phyloP scores from a whole-genome alignment of 208 protist genomes.

The Leptomonas pyrrhocoris region DNA sequence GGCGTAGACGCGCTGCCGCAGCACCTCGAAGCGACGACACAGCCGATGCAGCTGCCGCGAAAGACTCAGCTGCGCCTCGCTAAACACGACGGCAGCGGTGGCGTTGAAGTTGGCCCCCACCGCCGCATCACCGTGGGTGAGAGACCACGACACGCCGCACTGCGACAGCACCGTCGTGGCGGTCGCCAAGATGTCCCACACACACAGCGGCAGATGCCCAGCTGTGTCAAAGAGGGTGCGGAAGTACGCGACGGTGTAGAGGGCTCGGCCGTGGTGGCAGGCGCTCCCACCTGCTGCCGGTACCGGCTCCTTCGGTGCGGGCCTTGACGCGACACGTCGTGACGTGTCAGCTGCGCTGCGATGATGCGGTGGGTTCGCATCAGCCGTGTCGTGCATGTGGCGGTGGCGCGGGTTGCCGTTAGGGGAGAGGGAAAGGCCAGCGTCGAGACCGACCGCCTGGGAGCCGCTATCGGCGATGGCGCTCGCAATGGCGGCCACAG shows the following conservation, averaged over 20 bases:
- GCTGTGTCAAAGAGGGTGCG: slow-evolving; percentile 19
- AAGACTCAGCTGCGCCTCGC: slow-evolving; percentile 19
- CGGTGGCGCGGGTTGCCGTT: too few relatives aligned
- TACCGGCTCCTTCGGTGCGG: neutral
- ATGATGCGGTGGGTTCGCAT: neutral
- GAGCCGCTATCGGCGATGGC: slow-evolving; percentile 1
- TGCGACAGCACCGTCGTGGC: slow-evolving; percentile 13
- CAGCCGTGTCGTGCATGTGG: neutral
- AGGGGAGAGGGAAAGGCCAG: neutral
- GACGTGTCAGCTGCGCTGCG: neutral
- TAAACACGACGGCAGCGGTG: slow-evolving; percentile 12
- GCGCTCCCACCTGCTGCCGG: neutral
- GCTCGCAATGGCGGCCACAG: neutral
- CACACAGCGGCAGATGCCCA: slow-evolving; percentile 6
- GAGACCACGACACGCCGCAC: slow-evolving; percentile 33
- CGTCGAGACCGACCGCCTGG: neutral
- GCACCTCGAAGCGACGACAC: slow-evolving; percentile 23
- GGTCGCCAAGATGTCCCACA: slow-evolving; percentile 24
- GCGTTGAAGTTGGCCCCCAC: slow-evolving; percentile 15
- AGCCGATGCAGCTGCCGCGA: slow-evolving; percentile 28
- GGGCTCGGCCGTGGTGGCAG: neutral
- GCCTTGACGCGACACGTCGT: neutral
- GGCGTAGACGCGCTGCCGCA: slow-evolving; percentile 25
- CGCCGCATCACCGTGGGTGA: slow-evolving; percentile 7
- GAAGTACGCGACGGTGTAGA: slow-evolving; percentile 34